Base-by-base conservation (phyloP, 2,329 filamentous ascomycete species). In the Cylindrodendrum hubeiense region DNA sequence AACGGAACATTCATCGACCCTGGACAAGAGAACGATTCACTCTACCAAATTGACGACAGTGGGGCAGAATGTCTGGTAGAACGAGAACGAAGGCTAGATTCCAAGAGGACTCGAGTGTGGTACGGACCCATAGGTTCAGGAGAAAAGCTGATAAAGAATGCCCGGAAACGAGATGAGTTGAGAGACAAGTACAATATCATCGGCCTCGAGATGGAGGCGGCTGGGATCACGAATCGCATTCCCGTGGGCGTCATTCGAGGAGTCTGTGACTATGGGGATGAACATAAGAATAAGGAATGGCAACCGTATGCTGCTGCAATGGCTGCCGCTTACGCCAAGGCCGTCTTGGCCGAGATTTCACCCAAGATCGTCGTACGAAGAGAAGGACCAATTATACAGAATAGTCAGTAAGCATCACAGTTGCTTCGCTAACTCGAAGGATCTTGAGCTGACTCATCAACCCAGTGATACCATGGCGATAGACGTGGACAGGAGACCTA, bases 261-360 rank as follows among this genome's bases (percentile, higher is more conserved):
- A 0, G 76, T 77, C 6, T 80, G 76, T 52, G 75, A 80, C 53
- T 80, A 81, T 26, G 77, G 59, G 0, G 77, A 80, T 51, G 51
- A 65, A 21, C 71, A 76, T 21, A 79, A 79, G 46, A 79, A 76
- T 34, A 75, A 78, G 37, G 60, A 71, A 1, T 80, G 78, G 79
- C 75, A 79, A 17, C 75, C 74, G 1, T 80, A 78, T 57, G 78
- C 79, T 0, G 76, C 79, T 4, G 77, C 77, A 73, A 84, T 67
- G 65, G 67, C 67, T 2, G 63, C 66, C 17, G 37, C 67, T 0
- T 68, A 71, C 33, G 65, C 67, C 6, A 67, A 66, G 22, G 60
- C 67, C 10, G 28, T 68, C 2, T 33, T 69, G 15, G 24, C 30
- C 8, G 34, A 59, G 26, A 56, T 69, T n/a, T 10, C 39, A n/a